These are phyloP conservation scores for Hypoxylon sp. DNA, from an alignment of 2,329 filamentous ascomycete genomes.

Conservation along the genomic window DNA sequence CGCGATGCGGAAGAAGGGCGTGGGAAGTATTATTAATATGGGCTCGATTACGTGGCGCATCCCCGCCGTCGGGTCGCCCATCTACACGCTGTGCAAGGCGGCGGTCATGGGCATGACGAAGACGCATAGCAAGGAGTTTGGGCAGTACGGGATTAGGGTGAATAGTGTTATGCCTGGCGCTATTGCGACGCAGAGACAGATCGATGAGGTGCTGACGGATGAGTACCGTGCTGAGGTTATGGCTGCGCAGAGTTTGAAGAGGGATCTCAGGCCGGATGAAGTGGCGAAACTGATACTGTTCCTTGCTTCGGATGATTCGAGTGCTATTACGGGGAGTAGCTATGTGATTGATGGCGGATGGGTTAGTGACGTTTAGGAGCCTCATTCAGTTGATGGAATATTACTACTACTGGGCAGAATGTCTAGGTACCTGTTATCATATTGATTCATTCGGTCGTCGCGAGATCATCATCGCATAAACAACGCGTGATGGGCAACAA, in stretches of 20 bases:
- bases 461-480: too few relatives aligned
- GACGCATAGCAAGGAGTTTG: constrained; percentile 58
- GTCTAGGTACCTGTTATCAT: too few relatives aligned
- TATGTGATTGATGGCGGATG: constrained; percentile 58
- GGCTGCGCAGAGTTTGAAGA: constrained; percentile 60
- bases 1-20: constrained; percentile 51
- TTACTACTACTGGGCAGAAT: too few relatives aligned
- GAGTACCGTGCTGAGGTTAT: constrained; percentile 58
- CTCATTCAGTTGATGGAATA: too few relatives aligned
- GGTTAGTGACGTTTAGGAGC: constrained; percentile 50
- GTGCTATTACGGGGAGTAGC: constrained; percentile 62
- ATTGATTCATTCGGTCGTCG: too few relatives aligned
- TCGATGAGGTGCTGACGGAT: constrained; percentile 60
- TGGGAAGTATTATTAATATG: constrained; percentile 60
- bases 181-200: constrained; percentile 63
- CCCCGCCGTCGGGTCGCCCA: constrained; percentile 52
- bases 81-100: constrained; percentile 59
- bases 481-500: not conserved
- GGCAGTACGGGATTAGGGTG: constrained; percentile 56
- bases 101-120: constrained; percentile 59
- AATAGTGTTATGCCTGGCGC: constrained; percentile 67
- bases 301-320: constrained; percentile 62
- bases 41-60: constrained; percentile 59
- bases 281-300: constrained; percentile 64
- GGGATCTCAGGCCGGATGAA: constrained; percentile 59